These are phyloP conservation scores for Citrus mangshanensis DNA, from an alignment of 345 rosid genomes.

Conservation along the genomic window DNA sequence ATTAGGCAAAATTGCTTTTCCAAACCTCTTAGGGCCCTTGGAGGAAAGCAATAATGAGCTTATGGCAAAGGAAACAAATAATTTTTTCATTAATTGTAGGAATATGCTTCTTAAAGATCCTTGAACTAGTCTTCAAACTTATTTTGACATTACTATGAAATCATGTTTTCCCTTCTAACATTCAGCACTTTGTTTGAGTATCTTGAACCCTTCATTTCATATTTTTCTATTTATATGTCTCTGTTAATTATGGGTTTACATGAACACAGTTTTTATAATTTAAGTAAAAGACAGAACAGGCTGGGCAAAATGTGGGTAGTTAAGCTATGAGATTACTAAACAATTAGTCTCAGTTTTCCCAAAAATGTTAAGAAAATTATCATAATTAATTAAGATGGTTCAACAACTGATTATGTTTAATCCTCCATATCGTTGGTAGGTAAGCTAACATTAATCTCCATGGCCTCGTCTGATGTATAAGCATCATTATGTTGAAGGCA, in stretches of 20 bases:
- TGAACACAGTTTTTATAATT: too few relatives aligned
- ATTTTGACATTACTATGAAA: not conserved
- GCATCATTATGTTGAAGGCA: not conserved
- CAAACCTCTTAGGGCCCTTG: not conserved
- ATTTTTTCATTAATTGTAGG: not conserved
- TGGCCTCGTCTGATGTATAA: not conserved
- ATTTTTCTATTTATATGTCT: too few relatives aligned
- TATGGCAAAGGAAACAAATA: not conserved
- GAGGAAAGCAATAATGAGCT: conserved; percentile 4
- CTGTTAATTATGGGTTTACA: too few relatives aligned
- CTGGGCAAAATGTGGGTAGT: too few relatives aligned
- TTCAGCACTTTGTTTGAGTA: not conserved
- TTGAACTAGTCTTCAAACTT: not conserved
- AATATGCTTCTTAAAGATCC: conserved; percentile 15
- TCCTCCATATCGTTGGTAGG: conserved; percentile 13
- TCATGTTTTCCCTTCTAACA: not conserved
- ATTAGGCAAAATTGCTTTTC: conserved; percentile 5
- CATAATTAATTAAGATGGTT: not conserved
- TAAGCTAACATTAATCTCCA: conserved; percentile 7
- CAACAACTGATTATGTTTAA: conserved; percentile 1
- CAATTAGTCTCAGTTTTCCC: too few relatives aligned
- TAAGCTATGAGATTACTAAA: too few relatives aligned
- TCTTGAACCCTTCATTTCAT: not conserved
- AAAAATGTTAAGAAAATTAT: not conserved
- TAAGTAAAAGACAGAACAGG: too few relatives aligned